Conservation (phyloP, 345 rosid species). For the Microthlaspi erraticum region DNA sequence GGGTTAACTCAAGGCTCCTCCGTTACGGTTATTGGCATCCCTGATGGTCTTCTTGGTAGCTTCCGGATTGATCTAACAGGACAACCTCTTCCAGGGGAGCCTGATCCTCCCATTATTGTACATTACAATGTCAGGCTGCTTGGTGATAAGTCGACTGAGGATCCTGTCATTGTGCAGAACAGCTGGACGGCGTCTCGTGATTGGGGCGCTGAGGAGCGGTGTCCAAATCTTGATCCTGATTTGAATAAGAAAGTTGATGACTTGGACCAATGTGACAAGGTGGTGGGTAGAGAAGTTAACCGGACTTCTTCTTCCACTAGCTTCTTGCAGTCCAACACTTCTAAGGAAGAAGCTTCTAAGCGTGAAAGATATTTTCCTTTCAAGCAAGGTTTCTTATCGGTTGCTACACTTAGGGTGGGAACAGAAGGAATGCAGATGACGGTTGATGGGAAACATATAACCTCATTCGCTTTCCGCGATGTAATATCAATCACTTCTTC, state of each 20-base stretch:
- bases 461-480: slow-evolving; percentile 94
- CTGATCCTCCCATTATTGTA: slow-evolving; percentile 90
- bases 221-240: slow-evolving; percentile 82
- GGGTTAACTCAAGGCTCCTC: slow-evolving; percentile 98
- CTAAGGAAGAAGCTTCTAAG: slow-evolving; percentile 52
- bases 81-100: slow-evolving; percentile 98
- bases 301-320: slow-evolving; percentile 37
- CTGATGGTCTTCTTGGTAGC: slow-evolving; percentile 86
- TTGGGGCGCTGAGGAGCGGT: slow-evolving; percentile 98
- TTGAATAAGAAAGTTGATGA: slow-evolving; percentile 87
- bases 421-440: slow-evolving; percentile 93
- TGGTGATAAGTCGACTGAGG: slow-evolving; percentile 93
- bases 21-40: slow-evolving; percentile 85
- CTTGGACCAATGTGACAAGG: slow-evolving; percentile 83
- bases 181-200: slow-evolving; percentile 93
- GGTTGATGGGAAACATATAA: slow-evolving; percentile 93
- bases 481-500: slow-evolving; percentile 56
- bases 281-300: slow-evolving; percentile 74
- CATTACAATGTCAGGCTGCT: slow-evolving; percentile 97
- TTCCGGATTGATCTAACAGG: slow-evolving; percentile 90
- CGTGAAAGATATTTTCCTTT: slow-evolving; percentile 81
- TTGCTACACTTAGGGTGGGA: slow-evolving; percentile 93
- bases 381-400: slow-evolving; percentile 78
- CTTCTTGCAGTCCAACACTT: slow-evolving; percentile 46
- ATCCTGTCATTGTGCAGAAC: slow-evolving; percentile 97